These are phyloP conservation scores for Prunus davidiana DNA, from an alignment of 306 rosid genomes.

Conservation along the genomic window DNA sequence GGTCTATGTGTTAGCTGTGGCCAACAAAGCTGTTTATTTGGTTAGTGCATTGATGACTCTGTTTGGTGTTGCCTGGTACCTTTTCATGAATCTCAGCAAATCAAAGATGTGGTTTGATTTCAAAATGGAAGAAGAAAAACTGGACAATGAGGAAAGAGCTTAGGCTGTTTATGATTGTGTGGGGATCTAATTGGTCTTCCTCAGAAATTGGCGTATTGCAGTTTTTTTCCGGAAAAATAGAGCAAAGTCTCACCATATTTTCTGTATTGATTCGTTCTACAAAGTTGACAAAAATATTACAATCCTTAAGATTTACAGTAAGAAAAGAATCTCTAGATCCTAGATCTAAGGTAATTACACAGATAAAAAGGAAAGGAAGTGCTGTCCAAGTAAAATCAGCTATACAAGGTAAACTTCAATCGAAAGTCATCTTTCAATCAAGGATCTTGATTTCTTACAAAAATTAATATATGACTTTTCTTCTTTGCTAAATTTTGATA, in stretches of 20 bases:
- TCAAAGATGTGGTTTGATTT: slow-evolving; percentile 31
- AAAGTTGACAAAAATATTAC: too few species aligned
- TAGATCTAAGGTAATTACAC: too few species aligned
- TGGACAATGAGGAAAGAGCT: background rate
- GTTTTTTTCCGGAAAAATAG: background rate
- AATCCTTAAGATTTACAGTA: too few species aligned
- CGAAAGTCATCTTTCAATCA: too few species aligned
- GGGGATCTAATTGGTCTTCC: background rate
- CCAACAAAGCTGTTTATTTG: slow-evolving; percentile 39
- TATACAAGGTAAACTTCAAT: too few species aligned
- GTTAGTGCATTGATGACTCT: slow-evolving; percentile 41
- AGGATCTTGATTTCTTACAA: too few species aligned
- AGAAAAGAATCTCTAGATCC: too few species aligned
- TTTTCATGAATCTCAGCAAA: slow-evolving; percentile 30
- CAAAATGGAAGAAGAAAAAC: slow-evolving; percentile 4
- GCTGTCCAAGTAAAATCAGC: too few species aligned
- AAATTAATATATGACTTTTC: background rate
- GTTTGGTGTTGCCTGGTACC: slow-evolving; percentile 34
- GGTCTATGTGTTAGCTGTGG: slow-evolving; percentile 59
- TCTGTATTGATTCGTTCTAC: too few species aligned
- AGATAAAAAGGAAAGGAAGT: too few species aligned
- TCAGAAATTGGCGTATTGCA: background rate
- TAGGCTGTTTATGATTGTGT: background rate
- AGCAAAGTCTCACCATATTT: too few species aligned
- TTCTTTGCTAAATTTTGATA: background rate